Evolutionary conservation across 163 green algal genomes (phyloP), one percentile per base, ranked within the genome.

Genomic region (Scenedesmus sp.): DNA sequence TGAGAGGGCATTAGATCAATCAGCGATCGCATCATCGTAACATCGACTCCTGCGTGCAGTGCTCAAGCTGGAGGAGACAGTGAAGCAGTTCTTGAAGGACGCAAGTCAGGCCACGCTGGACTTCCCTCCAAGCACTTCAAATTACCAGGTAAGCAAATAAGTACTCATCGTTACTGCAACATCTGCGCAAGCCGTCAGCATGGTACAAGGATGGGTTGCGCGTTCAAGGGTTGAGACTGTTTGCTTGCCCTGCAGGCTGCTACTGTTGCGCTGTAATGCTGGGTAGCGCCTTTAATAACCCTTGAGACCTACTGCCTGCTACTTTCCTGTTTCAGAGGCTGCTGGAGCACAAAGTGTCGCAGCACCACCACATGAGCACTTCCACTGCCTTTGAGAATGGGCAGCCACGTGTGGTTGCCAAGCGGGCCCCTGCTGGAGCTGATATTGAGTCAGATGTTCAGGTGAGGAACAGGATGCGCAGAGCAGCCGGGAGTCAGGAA

Each of bases 301-400:
- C 30, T 20, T n/a, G 6, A 37, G 2, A 9, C 2, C 2, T 15
- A 40, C 0, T 18, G 7, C 18, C 0, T 76, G 65, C 30, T 40
- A 30, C 65, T 1, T 1, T 76, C 9, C 4, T 20, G 7, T 37
- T 73, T n/a, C 85, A 94, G 92, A 61, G 92, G 20, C 53, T 94
- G 49, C 81, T 94, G 42, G 84, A 86, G 73, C 92, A 94, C 90
- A 90, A 92, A 78, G 87, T 94, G 26, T 88, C 88, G 33, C 92
- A 94, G 84, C 81, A 92, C 72, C 86, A 94, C 81, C 51, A 79
- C 18, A 68, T 94, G 83, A 33, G 81, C 24, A 94, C 92, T 26
- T 70, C 15, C 20, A 91, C 86, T 42, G 88, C 92, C 4, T 84
- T 90, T 9, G 92, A 81, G 30, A 88, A 81, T 9, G 82, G 92